A percentile compares a stretch with the other conserved stretches of the same genome.
Conservation (phyloP, 441 rosid species). For the Iberis amara region DNA sequence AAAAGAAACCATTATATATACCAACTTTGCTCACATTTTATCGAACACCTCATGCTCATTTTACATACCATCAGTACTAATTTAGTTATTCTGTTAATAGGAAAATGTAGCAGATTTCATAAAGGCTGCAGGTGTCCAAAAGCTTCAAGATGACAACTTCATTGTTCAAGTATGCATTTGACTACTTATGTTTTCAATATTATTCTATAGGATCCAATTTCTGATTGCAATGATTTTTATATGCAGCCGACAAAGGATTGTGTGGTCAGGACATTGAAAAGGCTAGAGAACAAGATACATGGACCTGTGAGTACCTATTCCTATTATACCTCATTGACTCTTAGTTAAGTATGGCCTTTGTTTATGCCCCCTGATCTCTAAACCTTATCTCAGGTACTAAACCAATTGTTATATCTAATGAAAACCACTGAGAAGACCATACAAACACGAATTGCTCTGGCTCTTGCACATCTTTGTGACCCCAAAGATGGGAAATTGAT, state of each 20-base stretch:
- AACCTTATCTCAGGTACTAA: conserved; percentile 40
- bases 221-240: conserved; percentile 10
- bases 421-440: conserved; percentile 42
- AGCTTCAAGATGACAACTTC: conserved; percentile 54
- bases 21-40: too few species aligned
- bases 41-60: background rate
- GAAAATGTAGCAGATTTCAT: conserved; percentile 56
- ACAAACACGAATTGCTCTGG: conserved; percentile 50
- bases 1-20: background rate
- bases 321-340: background rate
- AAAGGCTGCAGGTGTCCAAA: conserved; percentile 47
- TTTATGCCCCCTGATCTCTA: conserved; percentile 2
- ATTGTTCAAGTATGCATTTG: conserved; percentile 40
- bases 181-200: conserved; percentile 12
- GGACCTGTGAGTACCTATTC: conserved; percentile 42
- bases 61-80: conserved; percentile 1
- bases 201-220: background rate
- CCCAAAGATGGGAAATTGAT: conserved; percentile 45
- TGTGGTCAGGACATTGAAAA: conserved; percentile 57
- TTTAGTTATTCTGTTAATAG: conserved; percentile 21
- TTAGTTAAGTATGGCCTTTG: conserved; percentile 9
- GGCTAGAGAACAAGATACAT: conserved; percentile 56
- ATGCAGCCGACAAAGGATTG: conserved; percentile 64
- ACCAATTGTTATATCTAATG: conserved; percentile 51
- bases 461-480: conserved; percentile 65